Evolutionary conservation across 306 rosid genomes (phyloP), one percentile per base, ranked within the genome.

Genomic region (Castanea crenata): DNA sequence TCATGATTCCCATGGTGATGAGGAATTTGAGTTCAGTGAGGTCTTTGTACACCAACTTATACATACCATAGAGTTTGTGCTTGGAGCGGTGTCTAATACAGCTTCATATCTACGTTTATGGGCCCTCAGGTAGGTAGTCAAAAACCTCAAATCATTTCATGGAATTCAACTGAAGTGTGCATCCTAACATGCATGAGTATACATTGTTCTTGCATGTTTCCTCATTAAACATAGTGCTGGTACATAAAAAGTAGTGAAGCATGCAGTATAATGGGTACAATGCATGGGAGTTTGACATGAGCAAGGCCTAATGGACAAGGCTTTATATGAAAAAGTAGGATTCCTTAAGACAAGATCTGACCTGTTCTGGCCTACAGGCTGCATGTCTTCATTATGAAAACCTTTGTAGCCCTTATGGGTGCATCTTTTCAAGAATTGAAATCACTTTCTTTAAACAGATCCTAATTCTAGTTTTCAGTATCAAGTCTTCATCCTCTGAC

Each of bases 41-140:
- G 81, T 91, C 85, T 89, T 95, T 21, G 98, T 95, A 23, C 98
- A 95, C 82, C 99, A 95, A 88, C 94, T 95, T 51, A 95, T 92
- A 85, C 99, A 95, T 85, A 89, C 97, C 74, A 95, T 95, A 61
- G 98, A 95, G 81, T 95, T 95, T 87, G 99, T 92, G 74, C 97
- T 92, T 18, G 97, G 97, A 72, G 97, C 99, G 4, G 97, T 94
- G 74, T 95, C 99, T 77, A 95, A 95, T 70, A 95, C 99, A n/a
- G 99, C 99, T 85, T 95, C 99, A 6, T 95, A 92, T 81, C 99
- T 95, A 56, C 95, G 99, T 70, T 84, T 95, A 19, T 92, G 98
- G 99, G 99, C 97, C 68, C 91, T 95, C 49, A 95, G 98, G 99
- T 95, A 71, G 20, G 85, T 83, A 57, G 69, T 78, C 69, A 6